Base-by-base conservation (phyloP, 331 rosid species). In the Acacia pycnantha region DNA sequence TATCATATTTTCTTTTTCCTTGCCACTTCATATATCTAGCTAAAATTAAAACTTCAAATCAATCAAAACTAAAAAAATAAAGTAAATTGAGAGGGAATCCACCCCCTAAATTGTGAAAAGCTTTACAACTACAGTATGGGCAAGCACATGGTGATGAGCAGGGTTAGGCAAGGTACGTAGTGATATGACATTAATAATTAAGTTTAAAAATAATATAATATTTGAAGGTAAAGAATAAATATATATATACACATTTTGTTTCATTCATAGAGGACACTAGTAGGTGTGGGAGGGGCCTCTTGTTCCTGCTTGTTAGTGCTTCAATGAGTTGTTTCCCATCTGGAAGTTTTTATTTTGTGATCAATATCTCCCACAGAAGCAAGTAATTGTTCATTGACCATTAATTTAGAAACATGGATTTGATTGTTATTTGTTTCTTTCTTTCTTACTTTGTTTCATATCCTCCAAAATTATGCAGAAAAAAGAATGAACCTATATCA, bases 341-440 rank as follows among this genome's bases (percentile, higher is more conserved):
- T 59, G 59, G 83, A 79, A 79, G 73, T 79, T 84, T 53, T 53
- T 19, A 43, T 62, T 37, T 37, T 77, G 86, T 79, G 37, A 84
- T 74, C 79, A 19, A 67, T 67, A 33, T 66, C 83, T 68, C 79
- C 85, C 74, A 76, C 80, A 89, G 82, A 37, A 9, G 4, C 40
- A 76, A 77, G 29, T 80, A 83, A 6, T 84, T 81, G 74, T 82
- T 82, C 35, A 68, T 81, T 91, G 86, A 83, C 84, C 50, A 65
- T 81, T 86, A 72, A 81, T 89, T 82, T 74, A 46, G 83, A 89
- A 94, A 89, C 97, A 88, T 70, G 90, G 92, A 92, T 92, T 64
- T 91, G 97, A 90, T 90, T 79, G 90, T 62, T 80, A 35, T 5
- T 92, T 92, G 95, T 89, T 87, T 79, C 19, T 83, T 89, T 88